phyloP scores from a whole-genome alignment of 352 stramenopile species.

The Pythium aristosporum region DNA sequence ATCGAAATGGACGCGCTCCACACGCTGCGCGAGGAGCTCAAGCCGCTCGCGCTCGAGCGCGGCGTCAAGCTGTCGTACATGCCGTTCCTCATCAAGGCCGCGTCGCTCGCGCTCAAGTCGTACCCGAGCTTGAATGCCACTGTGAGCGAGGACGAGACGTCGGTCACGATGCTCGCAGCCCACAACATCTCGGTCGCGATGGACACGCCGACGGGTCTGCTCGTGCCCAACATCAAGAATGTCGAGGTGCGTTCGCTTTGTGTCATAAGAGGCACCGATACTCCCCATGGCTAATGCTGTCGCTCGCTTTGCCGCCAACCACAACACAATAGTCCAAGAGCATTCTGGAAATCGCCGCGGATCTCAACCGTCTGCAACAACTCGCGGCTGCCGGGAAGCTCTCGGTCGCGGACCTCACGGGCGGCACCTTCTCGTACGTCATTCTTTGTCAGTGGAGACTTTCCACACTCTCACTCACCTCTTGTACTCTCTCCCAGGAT shows the following conservation, averaged over 20 bases:
- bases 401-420: slow-evolving; percentile 81
- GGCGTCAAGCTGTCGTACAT: slow-evolving; percentile 94
- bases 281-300: not conserved
- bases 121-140: slow-evolving; percentile 95
- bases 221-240: slow-evolving; percentile 96
- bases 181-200: slow-evolving; percentile 99
- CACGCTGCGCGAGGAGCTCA: slow-evolving; percentile 85
- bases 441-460: not conserved
- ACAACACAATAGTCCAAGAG: slow-evolving; percentile 52
- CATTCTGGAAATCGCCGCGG: slow-evolving; percentile 78
- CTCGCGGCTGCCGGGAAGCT: slow-evolving; percentile 83
- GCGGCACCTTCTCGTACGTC: slow-evolving; percentile 89
- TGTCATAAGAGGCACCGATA: not conserved
- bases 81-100: slow-evolving; percentile 96
- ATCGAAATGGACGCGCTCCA: slow-evolving; percentile 92
- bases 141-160: slow-evolving; percentile 81
- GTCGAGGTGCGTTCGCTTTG: slow-evolving; percentile 62
- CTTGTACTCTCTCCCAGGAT: slow-evolving; percentile 40
- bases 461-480: not conserved
- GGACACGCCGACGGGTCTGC: slow-evolving; percentile 94
- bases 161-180: slow-evolving; percentile 85
- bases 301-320: too few species aligned
- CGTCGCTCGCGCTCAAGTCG: slow-evolving; percentile 91
- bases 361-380: slow-evolving; percentile 88
- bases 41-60: slow-evolving; percentile 73